Evolutionary conservation across 2,329 filamentous ascomycete species (phyloP), one percentile per base, ranked within the genome.

Genomic region (Colletotrichum viniferum): DNA sequence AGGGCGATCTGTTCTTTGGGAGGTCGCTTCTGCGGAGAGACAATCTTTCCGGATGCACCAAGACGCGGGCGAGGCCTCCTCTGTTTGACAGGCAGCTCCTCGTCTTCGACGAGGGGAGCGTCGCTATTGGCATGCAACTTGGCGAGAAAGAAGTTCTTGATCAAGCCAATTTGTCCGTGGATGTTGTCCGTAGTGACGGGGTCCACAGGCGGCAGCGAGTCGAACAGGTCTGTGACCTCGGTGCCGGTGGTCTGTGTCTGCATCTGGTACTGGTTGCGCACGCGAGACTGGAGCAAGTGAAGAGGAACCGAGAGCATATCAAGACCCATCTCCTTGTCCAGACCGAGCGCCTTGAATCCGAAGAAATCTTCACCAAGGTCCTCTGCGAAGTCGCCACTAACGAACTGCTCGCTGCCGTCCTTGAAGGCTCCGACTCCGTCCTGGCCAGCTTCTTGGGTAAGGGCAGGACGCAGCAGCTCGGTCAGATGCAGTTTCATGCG

Each of bases 351-450:
- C 82, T 96, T 96, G 90, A 99, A 98, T 32, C 97, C 97, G 81
- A 99, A 99, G 90, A 98, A 99, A 86, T 99, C 97, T 87, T 99
- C 97, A 76, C 96, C 96, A 14, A 99, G 94, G 79, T 99, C 97
- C 83, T 98, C 97, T 1, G 97, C 97, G 83, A 99, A 99, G 84
- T 99, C 97, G 77, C 97, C 97, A 61, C 95, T 95, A 63, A 98
- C 93, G 79, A 98, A 99, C 82, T 98, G 97, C 78, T 99, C 97
- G 84, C 96, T 98, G 78, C 96, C 96, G 80, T 99, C 97, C 77
- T 97, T 95, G 88, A 99, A 99, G 8, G 96, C 95, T 72, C 94
- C 94, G 6, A 94, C 96, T 43, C 96, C 97, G 81, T 98, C 97
- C 36, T 92, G 91, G 43, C 94, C 94, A 60, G 91, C 92, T 80